These are phyloP conservation scores for Solanum rostratum DNA, from an alignment of 257 asterid genomes.

Conservation along the genomic window DNA sequence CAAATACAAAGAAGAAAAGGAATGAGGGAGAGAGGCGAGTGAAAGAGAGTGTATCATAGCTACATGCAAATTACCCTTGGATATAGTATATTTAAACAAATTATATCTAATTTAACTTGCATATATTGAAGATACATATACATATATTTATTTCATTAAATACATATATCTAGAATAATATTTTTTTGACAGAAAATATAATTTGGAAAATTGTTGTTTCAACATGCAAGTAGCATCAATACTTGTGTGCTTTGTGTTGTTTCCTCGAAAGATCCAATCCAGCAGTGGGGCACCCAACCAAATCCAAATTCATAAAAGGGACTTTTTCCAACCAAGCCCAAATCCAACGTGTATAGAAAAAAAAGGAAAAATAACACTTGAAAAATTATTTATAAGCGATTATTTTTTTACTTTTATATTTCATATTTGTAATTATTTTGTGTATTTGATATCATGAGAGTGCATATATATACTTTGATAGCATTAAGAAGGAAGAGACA, in stretches of 20 bases:
- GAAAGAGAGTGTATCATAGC: neutral
- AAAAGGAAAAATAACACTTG: too few relatives aligned
- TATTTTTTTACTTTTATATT: too few relatives aligned
- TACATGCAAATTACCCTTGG: neutral
- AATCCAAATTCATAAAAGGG: neutral
- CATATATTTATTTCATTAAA: neutral
- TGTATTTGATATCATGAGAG: too few relatives aligned
- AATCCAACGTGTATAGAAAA: too few relatives aligned
- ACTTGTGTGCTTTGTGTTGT: neutral
- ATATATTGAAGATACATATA: neutral
- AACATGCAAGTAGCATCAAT: neutral
- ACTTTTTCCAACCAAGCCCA: neutral
- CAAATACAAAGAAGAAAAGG: neutral
- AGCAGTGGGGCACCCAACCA: neutral
- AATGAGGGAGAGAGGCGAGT: neutral
- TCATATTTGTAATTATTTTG: too few relatives aligned
- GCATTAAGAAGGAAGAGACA: too few relatives aligned
- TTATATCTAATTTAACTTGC: neutral
- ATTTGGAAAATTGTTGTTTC: neutral
- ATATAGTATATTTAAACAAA: neutral
- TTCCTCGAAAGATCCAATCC: neutral
- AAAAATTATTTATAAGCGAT: too few relatives aligned
- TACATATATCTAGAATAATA: too few relatives aligned
- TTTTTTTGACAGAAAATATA: too few relatives aligned
- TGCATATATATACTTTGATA: too few relatives aligned